phyloP scores from a whole-genome alignment of 2,329 filamentous ascomycete genomes.

The Hymenoscyphus occultus region DNA sequence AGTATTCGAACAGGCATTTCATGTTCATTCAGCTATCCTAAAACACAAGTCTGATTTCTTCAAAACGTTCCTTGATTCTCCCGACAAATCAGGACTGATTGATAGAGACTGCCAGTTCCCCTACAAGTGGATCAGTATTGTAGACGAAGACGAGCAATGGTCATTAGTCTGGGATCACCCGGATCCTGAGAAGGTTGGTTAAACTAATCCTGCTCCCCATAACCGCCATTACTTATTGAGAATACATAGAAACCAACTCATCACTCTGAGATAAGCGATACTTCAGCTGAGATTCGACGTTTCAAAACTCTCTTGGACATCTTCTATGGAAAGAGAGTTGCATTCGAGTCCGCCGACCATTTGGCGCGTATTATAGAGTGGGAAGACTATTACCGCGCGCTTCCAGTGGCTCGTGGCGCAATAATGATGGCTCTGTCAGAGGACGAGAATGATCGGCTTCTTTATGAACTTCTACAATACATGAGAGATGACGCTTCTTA shows the following conservation, averaged over 20 bases:
- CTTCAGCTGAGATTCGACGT: not conserved
- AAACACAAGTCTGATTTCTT: constrained; percentile 9
- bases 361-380: not conserved
- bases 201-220: not conserved
- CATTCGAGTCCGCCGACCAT: not conserved
- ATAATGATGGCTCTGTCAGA: no score
- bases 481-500: no score
- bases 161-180: not conserved
- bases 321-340: not conserved
- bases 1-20: constrained; percentile 10
- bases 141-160: constrained; percentile 6
- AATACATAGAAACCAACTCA: not conserved
- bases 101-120: not conserved
- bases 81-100: not conserved
- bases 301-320: not conserved
- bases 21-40: constrained; percentile 4
- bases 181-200: not conserved
- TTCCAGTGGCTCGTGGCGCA: not conserved
- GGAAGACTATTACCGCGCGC: constrained; percentile 1
- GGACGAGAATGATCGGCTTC: no score
- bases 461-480: no score
- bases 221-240: not conserved
- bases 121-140: constrained; percentile 9
- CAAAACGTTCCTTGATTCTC: constrained; percentile 9
- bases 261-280: not conserved